Conservation (phyloP, 23 red algal species). For the Gracilaria vermiculophylla region DNA sequence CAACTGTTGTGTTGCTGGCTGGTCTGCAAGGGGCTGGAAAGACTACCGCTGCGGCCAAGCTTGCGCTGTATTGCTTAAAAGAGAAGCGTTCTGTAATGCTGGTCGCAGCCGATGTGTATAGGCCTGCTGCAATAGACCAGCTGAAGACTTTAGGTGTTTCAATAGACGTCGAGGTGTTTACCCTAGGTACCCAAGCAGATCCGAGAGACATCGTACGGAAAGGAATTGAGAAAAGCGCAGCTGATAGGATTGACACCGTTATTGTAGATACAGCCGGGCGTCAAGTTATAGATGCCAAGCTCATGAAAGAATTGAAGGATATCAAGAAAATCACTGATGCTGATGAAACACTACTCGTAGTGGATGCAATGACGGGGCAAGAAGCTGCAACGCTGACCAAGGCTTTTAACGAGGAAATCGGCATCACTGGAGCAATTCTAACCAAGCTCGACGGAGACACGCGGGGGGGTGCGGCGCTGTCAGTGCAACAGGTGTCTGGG, state of each 20-base stretch:
- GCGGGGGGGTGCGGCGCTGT: slow-evolving; percentile 94
- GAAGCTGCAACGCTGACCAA: slow-evolving; percentile 95
- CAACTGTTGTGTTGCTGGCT: slow-evolving; percentile 84
- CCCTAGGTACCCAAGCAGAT: slow-evolving; percentile 27
- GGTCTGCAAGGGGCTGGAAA: slow-evolving; percentile 98
- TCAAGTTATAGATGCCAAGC: slow-evolving; percentile 86
- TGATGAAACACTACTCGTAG: slow-evolving; percentile 91
- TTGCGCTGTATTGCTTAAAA: slow-evolving; percentile 85
- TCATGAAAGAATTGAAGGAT: slow-evolving; percentile 86
- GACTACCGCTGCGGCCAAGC: slow-evolving; percentile 93
- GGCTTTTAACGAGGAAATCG: slow-evolving; percentile 80
- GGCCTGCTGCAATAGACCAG: slow-evolving; percentile 96
- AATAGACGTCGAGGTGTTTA: slow-evolving; percentile 74
- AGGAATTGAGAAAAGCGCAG: slow-evolving; percentile 60
- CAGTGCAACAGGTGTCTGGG: slow-evolving; percentile 81
- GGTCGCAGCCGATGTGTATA: slow-evolving; percentile 89
- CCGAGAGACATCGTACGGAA: slow-evolving; percentile 63
- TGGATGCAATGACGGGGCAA: slow-evolving; percentile 99
- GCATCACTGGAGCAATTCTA: slow-evolving; percentile 90
- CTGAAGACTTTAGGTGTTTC: slow-evolving; percentile 75
- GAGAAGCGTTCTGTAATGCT: slow-evolving; percentile 76
- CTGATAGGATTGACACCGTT: slow-evolving; percentile 65
- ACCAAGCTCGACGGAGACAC: slow-evolving; percentile 98
- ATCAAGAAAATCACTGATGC: slow-evolving; percentile 67
- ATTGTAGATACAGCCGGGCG: slow-evolving; percentile 97